Conservation (phyloP, 441 rosid species). For the Adansonia gregorii region DNA sequence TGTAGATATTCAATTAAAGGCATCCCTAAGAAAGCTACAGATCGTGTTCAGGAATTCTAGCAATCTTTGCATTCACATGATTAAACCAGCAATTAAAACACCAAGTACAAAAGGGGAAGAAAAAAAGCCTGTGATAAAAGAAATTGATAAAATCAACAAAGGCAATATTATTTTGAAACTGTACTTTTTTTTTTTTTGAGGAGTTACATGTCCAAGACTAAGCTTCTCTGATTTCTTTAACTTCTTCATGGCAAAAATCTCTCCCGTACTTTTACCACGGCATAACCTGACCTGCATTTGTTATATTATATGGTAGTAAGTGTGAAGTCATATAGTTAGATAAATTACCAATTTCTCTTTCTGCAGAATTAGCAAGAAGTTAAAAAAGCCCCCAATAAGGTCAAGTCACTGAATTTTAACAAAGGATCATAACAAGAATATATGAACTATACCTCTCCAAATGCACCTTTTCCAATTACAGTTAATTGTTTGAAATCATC, state of each 20-base stretch:
- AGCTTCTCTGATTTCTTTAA: slow-evolving; percentile 94
- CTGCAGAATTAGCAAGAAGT: slow-evolving; percentile 8
- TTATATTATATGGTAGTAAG: neutral
- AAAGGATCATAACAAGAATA: neutral
- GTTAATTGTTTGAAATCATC: slow-evolving; percentile 91
- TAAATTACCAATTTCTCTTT: neutral
- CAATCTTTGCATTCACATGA: slow-evolving; percentile 10
- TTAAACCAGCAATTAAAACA: neutral
- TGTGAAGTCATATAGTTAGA: slow-evolving; percentile 2
- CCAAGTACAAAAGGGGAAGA: neutral
- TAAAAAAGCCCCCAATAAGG: neutral
- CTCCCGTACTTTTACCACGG: slow-evolving; percentile 77
- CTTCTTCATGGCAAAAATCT: slow-evolving; percentile 92
- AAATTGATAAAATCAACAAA: neutral
- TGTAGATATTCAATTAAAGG: neutral
- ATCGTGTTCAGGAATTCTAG: neutral
- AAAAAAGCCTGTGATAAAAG: neutral
- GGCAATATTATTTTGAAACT: neutral
- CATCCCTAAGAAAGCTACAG: neutral
- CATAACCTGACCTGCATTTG: slow-evolving; percentile 76
- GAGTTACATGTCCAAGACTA: slow-evolving; percentile 90
- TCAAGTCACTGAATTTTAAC: neutral
- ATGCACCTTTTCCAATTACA: slow-evolving; percentile 91
- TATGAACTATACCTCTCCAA: slow-evolving; percentile 70
- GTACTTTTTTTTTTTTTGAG: neutral